Base-by-base conservation (phyloP, 768 basidiomycete species). In the Russula ochroleuca region DNA sequence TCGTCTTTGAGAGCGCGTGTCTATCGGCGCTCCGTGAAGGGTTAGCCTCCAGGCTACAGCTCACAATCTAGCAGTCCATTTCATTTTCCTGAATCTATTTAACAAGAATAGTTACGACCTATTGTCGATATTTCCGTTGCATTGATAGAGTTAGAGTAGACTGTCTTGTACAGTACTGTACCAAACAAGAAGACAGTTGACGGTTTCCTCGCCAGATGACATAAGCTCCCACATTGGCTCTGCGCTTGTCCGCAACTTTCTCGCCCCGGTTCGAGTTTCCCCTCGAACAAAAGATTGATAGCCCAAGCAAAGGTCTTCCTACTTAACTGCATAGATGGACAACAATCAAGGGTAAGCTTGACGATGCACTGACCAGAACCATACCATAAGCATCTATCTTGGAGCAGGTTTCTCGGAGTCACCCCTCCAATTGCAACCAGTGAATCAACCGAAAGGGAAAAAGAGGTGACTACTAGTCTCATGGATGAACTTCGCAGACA, bases 401-500 rank as follows among this genome's bases (percentile, higher is more conserved):
- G 50, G 40, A 19, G 28, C 73, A 92, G 90, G 70, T 88, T 82
- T 75, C 79, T 88, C 55, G 91, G 91, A 64, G 91, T 94, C 31
- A 94, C 91, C 15, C 87, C 87, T 43, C 94, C 93, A 58, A 94
- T 96, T 70, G 87, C 91, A 51, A 84, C 82, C 25, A 76, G 74
- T 37, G 87, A 89, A 68, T 94, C 92, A 21, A 90, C 75, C 55
- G 81, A 85, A 64, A 81, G 86, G 69, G 92, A 94, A 76, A 88
- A 86, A 73, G 88, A 90, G 74, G 89, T 94, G 23, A 93, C 91
- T 0, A 71, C 79, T 19, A 88, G 90, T 7, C 78, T 99, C 57
- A 92, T 98, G 89, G 87, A 92, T 62, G 96, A 99, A 74, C 81
- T 99, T 37, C 82, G 85, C 71, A 78, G 83, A 51, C 88, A 96